phyloP scores from a whole-genome alignment of 345 rosid genomes.

The Cardamine resedifolia region DNA sequence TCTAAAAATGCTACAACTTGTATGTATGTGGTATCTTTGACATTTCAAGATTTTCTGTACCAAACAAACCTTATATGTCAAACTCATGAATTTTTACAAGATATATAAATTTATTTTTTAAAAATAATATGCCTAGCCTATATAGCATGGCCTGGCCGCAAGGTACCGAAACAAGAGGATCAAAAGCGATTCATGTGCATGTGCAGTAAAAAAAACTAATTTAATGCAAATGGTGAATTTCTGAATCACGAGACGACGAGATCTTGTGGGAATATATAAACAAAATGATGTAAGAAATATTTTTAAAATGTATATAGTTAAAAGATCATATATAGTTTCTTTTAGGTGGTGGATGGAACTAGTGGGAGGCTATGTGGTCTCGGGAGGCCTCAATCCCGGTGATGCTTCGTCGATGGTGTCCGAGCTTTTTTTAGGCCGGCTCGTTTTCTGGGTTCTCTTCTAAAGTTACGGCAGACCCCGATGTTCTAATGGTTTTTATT shows the following conservation, averaged over 20 bases:
- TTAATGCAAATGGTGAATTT: slow-evolving; percentile 28
- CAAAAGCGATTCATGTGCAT: slow-evolving; percentile 31
- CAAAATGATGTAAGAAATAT: slow-evolving; percentile 10
- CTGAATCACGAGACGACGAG: slow-evolving; percentile 24
- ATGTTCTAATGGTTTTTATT: background rate
- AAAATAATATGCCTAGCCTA: background rate
- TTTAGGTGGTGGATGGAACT: too few species aligned
- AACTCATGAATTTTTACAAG: too few species aligned
- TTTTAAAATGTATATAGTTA: background rate
- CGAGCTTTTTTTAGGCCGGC: too few species aligned
- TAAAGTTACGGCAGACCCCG: background rate
- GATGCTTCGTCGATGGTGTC: too few species aligned
- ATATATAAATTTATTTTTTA: background rate
- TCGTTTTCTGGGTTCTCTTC: slow-evolving; percentile 7
- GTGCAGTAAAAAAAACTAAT: slow-evolving; percentile 36
- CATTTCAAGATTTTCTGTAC: too few species aligned
- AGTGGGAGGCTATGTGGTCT: too few species aligned
- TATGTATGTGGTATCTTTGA: too few species aligned
- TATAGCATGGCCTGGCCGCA: slow-evolving; percentile 22
- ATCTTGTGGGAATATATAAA: slow-evolving; percentile 19
- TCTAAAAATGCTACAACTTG: too few species aligned
- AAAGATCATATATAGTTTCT: background rate
- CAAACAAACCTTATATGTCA: too few species aligned
- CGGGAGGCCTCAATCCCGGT: too few species aligned
- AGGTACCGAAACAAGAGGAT: slow-evolving; percentile 27